These are phyloP conservation scores for Boletus subparvulus DNA, from an alignment of 768 basidiomycete species.

Conservation along the genomic window DNA sequence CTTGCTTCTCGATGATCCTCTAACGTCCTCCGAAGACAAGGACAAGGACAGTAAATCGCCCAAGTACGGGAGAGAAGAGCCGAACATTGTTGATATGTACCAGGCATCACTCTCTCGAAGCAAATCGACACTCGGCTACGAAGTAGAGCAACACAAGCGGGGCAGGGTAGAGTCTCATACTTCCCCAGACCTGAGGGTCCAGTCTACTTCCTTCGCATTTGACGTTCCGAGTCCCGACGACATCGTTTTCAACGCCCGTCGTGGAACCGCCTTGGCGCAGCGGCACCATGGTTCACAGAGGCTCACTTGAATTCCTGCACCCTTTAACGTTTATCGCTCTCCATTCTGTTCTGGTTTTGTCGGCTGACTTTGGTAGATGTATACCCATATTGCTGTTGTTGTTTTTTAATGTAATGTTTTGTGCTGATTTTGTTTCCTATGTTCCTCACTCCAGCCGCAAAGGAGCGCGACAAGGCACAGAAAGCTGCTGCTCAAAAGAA, in stretches of 20 bases:
- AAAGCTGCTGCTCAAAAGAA: constrained; percentile 51
- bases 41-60: constrained; percentile 30
- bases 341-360: constrained; percentile 17
- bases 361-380: constrained; percentile 28
- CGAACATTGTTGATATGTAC: constrained; percentile 29
- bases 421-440: constrained; percentile 39
- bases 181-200: constrained; percentile 38
- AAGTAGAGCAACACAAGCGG: constrained; percentile 10
- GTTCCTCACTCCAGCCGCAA: constrained; percentile 55
- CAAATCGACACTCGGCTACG: constrained; percentile 25
- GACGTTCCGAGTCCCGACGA: constrained; percentile 92
- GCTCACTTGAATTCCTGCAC: background rate
- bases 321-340: constrained; percentile 11
- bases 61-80: constrained; percentile 35
- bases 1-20: constrained; percentile 58
- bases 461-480: constrained; percentile 75
- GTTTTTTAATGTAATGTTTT: constrained; percentile 36
- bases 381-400: constrained; percentile 29
- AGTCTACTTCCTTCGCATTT: constrained; percentile 57
- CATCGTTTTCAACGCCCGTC: constrained; percentile 75
- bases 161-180: constrained; percentile 7
- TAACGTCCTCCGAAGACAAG: constrained; percentile 39
- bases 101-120: constrained; percentile 30
- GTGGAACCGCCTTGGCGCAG: constrained; percentile 62
- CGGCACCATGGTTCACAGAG: constrained; percentile 20